Percentiles rank a stretch among this genome's conserved stretches.
Evolutionary conservation across 1,284 basidiomycete genomes (phyloP).

Genomic region (Irpex sp.): DNA sequence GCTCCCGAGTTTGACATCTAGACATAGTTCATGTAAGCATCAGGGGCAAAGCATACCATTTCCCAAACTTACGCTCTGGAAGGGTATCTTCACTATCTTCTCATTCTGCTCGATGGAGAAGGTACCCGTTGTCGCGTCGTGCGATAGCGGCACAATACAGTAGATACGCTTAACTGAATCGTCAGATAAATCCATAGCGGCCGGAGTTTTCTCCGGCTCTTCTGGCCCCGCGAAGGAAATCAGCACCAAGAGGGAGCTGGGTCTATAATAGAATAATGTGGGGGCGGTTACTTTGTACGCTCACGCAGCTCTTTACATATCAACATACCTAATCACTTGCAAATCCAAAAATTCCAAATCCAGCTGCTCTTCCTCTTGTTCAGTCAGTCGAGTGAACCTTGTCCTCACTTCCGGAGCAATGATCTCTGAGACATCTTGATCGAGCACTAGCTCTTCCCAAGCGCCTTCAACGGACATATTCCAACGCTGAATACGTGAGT

Average conservation of each 20-base stretch:
- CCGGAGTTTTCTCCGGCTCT: constrained; percentile 20
- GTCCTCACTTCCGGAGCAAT: constrained; percentile 41
- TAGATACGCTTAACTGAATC: constrained; percentile 55
- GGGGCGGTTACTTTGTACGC: not conserved
- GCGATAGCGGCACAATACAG: constrained; percentile 49
- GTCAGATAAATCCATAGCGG: constrained; percentile 34
- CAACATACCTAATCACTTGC: constrained; percentile 53
- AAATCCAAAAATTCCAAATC: constrained; percentile 72
- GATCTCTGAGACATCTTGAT: constrained; percentile 47
- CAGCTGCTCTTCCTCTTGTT: constrained; percentile 39
- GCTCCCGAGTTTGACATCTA: constrained; percentile 64
- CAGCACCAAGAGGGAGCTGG: constrained; percentile 48
- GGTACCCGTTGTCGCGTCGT: constrained; percentile 29
- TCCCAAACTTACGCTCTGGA: constrained; percentile 58
- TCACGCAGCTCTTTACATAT: not conserved
- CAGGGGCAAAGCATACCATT: no score
- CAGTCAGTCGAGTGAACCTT: constrained; percentile 32
- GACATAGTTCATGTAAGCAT: constrained; percentile 4
- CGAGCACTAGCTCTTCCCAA: constrained; percentile 59
- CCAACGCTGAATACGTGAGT: constrained; percentile 69
- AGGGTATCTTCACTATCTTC: constrained; percentile 64
- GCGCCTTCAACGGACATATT: constrained; percentile 53
- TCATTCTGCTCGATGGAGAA: constrained; percentile 47
- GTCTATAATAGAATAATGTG: constrained; percentile 1
- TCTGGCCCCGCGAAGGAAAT: constrained; percentile 66